Evolutionary conservation across 441 rosid genomes (phyloP), one percentile per base, ranked within the genome.

Genomic region (Biscutella auriculata): DNA sequence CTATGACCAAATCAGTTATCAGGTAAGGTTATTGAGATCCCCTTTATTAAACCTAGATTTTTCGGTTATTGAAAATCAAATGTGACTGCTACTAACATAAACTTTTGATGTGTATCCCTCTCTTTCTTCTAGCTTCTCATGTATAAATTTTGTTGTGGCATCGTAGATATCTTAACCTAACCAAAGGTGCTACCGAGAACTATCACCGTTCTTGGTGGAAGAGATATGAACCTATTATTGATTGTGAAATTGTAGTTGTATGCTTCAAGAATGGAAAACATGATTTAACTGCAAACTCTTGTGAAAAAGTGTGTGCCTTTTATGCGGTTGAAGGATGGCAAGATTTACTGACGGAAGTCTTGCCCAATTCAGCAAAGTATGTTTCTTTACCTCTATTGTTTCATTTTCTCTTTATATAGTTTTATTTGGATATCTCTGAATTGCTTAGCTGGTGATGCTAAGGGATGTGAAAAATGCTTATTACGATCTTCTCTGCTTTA

Each of bases 291-390:
- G 96, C 96, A 64, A 94, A 85, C 76, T 90, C 87, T 43, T 94
- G 85, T 72, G 97, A 94, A 80, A 94, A 94, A 76, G 96, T 94
- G 47, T 90, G 96, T 53, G 97, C 97, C 37, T 83, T 90, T 25
- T 94, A 94, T 71, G 78, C 96, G 4, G 99, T 95, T 46, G 99
- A 90, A 82, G 84, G 96, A 65, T 94, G 99, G 99, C 97, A 90
- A 73, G 92, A 85, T 67, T 74, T 94, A 73, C 74, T 94, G 76
- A 95, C 95, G 60, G 96, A 94, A 57, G 87, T 94, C 60, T 78
- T 94, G 51, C 99, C 99, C 12, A 82, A 81, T 78, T 77, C 90
- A 69, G 96, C 96, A n/a, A n/a, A n/a, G n/a, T n/a, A n/a, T n/a
- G n/a, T n/a, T n/a, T n/a, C n/a, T n/a, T n/a, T n/a, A n/a, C n/a